Base-by-base conservation (phyloP, 768 basidiomycete species). In the Tephrocybe sp. region DNA sequence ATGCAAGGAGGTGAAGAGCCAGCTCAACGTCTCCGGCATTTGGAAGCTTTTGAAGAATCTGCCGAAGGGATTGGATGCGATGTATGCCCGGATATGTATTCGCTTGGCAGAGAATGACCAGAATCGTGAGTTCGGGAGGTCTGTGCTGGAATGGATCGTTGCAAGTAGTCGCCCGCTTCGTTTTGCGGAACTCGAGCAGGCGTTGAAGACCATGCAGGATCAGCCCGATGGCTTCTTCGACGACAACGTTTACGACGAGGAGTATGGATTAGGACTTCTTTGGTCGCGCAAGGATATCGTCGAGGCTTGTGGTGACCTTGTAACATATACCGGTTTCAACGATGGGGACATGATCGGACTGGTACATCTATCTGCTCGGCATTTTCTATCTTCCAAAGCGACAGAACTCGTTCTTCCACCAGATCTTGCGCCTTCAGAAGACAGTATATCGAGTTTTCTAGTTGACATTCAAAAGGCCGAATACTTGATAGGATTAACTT, bases 261-360 rank as follows among this genome's bases (percentile, higher is more conserved):
- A 42, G 17, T 33, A 41, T 40, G 39, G 39, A 11, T 19, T 44
- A 13, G 43, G 43, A 8, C 32, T 41, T 31, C 38, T 49, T 33
- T 49, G 48, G 48, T 49, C 48, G 32, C 48, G 48, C 33, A 41
- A 49, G 20, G 48, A 49, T 30, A 42, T 49, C n/a, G 39, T 49
- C 16, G 39, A 49, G 16, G 38, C 48, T 10, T 49, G 48, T 23
- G 48, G 48, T 34, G 48, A 49, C 19, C 48, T 49, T 17, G 48
- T 49, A 4, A 19, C 30, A 8, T 49, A 40, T 20, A 31, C 20
- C 13, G 39, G 48, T 19, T 11, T 41, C 4, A 4, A 13, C 11
- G 48, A 49, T 11, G 48, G 39, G 20, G 48, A 49, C 22, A 32
- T 41, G 38, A 42, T 49, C 10, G 23, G 31, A 2, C 48, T 40